Conservation (phyloP, 805 yeast species). For the Yamadazyma scolyti region DNA sequence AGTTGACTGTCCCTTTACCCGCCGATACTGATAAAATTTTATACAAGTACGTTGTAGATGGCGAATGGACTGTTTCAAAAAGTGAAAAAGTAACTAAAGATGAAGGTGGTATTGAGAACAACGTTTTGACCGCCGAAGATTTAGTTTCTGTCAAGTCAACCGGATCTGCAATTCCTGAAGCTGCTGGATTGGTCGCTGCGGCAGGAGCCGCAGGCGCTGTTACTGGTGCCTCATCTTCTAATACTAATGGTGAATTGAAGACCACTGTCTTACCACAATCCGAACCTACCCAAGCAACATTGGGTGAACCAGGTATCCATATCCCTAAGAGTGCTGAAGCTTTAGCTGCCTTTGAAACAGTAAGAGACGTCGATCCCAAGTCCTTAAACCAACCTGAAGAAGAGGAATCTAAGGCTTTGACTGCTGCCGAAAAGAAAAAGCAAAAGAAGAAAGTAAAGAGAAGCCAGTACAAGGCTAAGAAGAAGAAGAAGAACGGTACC, state of each 20-base stretch:
- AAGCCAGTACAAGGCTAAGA: slow-evolving; percentile 39
- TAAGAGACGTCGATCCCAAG: slow-evolving; percentile 45
- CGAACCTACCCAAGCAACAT: slow-evolving; percentile 31
- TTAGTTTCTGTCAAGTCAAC: slow-evolving; percentile 16
- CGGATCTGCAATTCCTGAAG: slow-evolving; percentile 28
- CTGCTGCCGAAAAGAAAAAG: slow-evolving; percentile 36
- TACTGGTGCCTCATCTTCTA: slow-evolving; percentile 5
- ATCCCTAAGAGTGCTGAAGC: slow-evolving; percentile 60
- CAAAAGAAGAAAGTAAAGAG: slow-evolving; percentile 44
- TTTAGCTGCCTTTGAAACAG: slow-evolving; percentile 62
- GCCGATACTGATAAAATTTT: slow-evolving; percentile 37
- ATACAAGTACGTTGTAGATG: slow-evolving; percentile 69
- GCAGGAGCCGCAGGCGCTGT: slow-evolving; percentile 38
- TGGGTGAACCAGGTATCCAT: slow-evolving; percentile 74
- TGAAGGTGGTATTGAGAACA: slow-evolving; percentile 50
- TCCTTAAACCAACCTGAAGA: slow-evolving; percentile 46
- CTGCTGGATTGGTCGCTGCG: slow-evolving; percentile 30
- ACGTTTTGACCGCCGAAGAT: slow-evolving; percentile 39
- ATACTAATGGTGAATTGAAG: slow-evolving; percentile 13
- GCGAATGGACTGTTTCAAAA: slow-evolving; percentile 51
- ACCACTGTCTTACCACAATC: slow-evolving; percentile 36
- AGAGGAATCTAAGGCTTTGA: slow-evolving; percentile 4
- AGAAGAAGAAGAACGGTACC: slow-evolving; percentile 28
- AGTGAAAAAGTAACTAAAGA: slow-evolving; percentile 42
- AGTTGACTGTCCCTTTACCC: slow-evolving; percentile 53